Base-by-base conservation (phyloP, 345 rosid genomes). In the Streptanthus diversifolius region DNA sequence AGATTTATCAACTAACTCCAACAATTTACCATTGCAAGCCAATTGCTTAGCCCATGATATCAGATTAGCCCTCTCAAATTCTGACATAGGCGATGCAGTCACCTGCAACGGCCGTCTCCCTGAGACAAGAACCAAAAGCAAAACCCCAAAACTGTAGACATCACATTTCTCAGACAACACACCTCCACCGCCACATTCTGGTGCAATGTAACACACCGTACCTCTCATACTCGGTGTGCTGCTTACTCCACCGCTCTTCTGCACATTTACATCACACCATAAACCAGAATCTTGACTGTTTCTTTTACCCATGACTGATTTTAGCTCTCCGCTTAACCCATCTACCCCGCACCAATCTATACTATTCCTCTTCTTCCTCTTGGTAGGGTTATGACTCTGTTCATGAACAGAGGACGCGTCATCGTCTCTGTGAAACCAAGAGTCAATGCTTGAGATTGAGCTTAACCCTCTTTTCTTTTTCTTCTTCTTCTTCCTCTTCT, bases 201-300 rank as follows among this genome's bases (percentile, higher is more conserved):
- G 96, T 15, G 92, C 92, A 32, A 87, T 86, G 70, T 89, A 89
- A 62, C 96, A 89, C 30, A 89, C 92, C 0, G 96, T 89, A 43
- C 96, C 96, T 81, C 96, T 82, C 96, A 89, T 89, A 58, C 96
- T 89, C 5, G 90, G 96, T 0, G 96, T 89, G 63, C 96, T 89
- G 54, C 92, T 89, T 4, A 89, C 76, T 24, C 89, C 90, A 39
- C 96, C 90, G 19, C 96, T 89, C 83, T 84, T 87, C 0, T 89
- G 92, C 51, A 87, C 77, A 59, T 89, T 89, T 44, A 82, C 83
- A 47, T 83, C 85, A 5, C 77, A 80, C 84, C 86, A 89, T 3
- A 76, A 47, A 56, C 80, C 76, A 8, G 76, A 77, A 63, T 89
- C 92, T 58, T 87, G 95, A 56, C 87, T 84, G 43, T 60, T 83